Evolutionary conservation across 495 filamentous ascomycete genomes (phyloP), one percentile per base, ranked within the genome.

Genomic region (Penicillium canariense): DNA sequence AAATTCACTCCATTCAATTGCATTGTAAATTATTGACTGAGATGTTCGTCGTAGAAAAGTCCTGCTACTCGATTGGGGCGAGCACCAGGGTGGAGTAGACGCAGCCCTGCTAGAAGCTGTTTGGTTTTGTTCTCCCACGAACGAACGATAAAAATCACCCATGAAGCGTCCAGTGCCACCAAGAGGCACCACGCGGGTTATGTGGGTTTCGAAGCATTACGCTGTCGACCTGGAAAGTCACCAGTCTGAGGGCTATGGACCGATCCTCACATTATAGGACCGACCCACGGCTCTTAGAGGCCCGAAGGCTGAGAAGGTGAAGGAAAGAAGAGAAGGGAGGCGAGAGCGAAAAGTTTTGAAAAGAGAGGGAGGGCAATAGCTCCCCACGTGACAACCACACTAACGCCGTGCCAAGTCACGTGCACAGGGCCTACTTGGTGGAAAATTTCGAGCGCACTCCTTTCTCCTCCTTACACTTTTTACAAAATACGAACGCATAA

Each of bases 1-100:
- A 27, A 2, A 43, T 0, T 17, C 10, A 12, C n/a, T 8, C 1
- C 3, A 28, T 14, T 43, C 40, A 23, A 43, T 42, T 42, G 20
- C 38, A 42, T 42, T 42, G 5, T 38, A 42, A 38, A n/a, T 20
- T 2, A 10, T 17, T 10, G 1, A 15, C 17, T 28, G 56, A 23
- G 52, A 77, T 78, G 76, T 78, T 62, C 74, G 76, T 78, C 76
- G 68, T 76, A 71, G 65, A 73, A 75, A 73, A 78, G 76, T 78
- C 76, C 76, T 75, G 74, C 64, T 63, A 71, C 69, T 68, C 73
- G 61, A 76, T 69, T 38, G 47, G 60, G 49, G 38, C 63, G 62
- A 74, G 68, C 73, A 75, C 68, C 74, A 75, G 74, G 76, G 76
- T 79, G 76, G 76, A 79, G 74, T 79, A 77, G 76, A 79, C 76